A percentile compares a stretch with the other conserved stretches of the same genome.
These are phyloP conservation scores for Hygrophila difformis DNA, from an alignment of 257 asterid genomes.

Conservation along the genomic window DNA sequence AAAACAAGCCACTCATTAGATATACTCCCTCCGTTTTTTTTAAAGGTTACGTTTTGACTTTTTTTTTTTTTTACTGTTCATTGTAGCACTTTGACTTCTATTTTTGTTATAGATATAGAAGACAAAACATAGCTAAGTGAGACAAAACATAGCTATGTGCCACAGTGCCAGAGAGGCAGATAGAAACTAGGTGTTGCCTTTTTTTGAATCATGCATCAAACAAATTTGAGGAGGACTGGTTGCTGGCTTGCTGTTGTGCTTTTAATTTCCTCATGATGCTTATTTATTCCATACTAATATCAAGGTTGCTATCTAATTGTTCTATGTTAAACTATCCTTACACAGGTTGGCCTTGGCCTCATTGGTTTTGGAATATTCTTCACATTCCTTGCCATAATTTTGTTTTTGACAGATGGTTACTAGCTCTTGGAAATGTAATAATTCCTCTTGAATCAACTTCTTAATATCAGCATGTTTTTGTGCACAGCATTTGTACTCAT, in stretches of 20 bases:
- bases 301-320: conserved; percentile 9
- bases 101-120: too few relatives aligned
- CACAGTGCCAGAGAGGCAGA: too few relatives aligned
- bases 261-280: conserved; percentile 4
- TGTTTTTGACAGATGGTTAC: conserved; percentile 80
- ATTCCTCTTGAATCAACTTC: conserved; percentile 8
- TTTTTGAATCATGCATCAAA: too few relatives aligned
- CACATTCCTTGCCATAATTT: conserved; percentile 61
- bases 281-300: conserved; percentile 4
- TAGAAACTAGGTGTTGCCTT: too few relatives aligned
- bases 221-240: neutral
- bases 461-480: neutral
- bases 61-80: too few relatives aligned
- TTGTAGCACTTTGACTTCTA: too few relatives aligned
- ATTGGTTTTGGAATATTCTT: conserved; percentile 72
- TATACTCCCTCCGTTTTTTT: too few relatives aligned
- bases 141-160: too few relatives aligned
- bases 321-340: conserved; percentile 16
- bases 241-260: neutral
- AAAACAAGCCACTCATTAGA: too few relatives aligned
- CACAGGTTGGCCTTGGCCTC: conserved; percentile 80
- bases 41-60: too few relatives aligned
- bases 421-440: conserved; percentile 88
- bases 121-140: too few relatives aligned
- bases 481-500: neutral